phyloP scores from a whole-genome alignment of 148 eudicot species.

The Heliamphora exappendiculata region DNA sequence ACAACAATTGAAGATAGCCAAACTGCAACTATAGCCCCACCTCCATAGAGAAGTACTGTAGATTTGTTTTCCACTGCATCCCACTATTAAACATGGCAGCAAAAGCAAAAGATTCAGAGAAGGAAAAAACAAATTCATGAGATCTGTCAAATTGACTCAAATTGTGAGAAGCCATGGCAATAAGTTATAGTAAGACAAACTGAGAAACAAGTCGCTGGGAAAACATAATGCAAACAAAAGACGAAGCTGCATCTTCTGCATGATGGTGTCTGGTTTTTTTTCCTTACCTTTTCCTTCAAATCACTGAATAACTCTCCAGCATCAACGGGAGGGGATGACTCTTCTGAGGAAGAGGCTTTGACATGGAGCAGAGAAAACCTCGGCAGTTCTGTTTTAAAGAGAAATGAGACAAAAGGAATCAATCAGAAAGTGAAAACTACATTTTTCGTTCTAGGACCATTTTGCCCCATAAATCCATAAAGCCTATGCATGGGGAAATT shows the following conservation, averaged over 20 bases:
- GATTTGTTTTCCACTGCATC: constrained; percentile 94
- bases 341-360: constrained; percentile 72
- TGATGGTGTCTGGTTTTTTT: neutral
- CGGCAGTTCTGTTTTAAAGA: constrained; percentile 41
- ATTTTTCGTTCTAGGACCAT: neutral
- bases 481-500: neutral
- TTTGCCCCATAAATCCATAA: neutral
- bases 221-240: neutral
- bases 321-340: constrained; percentile 49
- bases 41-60: constrained; percentile 93
- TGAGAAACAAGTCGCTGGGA: neutral
- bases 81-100: constrained; percentile 50
- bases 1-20: constrained; percentile 82
- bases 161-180: neutral
- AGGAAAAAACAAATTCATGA: too few species aligned
- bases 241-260: neutral
- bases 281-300: constrained; percentile 79
- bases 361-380: constrained; percentile 55
- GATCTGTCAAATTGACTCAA: neutral
- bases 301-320: constrained; percentile 60
- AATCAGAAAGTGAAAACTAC: neutral
- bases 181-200: neutral
- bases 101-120: neutral
- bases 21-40: constrained; percentile 83
- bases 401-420: neutral